A percentile compares a stretch with the other conserved stretches of the same genome.
These are phyloP conservation scores for Podaxis mareebaensis DNA, from an alignment of 768 basidiomycete genomes.

Conservation along the genomic window DNA sequence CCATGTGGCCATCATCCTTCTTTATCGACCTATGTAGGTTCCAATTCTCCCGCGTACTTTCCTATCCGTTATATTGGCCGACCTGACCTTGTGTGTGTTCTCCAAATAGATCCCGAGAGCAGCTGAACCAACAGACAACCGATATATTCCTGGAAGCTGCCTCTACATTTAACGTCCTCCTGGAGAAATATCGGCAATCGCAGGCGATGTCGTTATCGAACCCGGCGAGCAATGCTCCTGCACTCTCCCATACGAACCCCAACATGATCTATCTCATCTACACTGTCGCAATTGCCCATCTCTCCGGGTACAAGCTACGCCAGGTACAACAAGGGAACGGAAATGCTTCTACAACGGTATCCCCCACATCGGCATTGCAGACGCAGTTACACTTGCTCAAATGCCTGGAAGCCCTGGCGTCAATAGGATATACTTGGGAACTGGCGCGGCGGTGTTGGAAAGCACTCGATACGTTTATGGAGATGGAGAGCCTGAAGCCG, in stretches of 20 bases:
- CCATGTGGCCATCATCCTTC: conserved; percentile 28
- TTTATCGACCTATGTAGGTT: conserved; percentile 27
- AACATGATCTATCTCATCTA: conserved; percentile 26
- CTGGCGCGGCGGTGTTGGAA: conserved; percentile 27
- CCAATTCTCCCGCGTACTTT: neutral
- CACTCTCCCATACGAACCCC: conserved; percentile 22
- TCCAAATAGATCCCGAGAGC: conserved; percentile 20
- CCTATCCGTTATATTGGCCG: neutral
- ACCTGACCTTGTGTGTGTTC: neutral
- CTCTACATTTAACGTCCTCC: conserved; percentile 29
- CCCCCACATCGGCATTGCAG: conserved; percentile 25
- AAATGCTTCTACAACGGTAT: conserved; percentile 2
- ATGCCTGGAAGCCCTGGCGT: conserved; percentile 29
- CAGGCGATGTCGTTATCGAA: conserved; percentile 5
- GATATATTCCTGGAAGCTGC: conserved; percentile 24
- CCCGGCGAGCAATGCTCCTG: conserved; percentile 3
- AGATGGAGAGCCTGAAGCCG: conserved; percentile 23
- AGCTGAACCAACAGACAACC: conserved; percentile 18
- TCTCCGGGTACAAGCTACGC: conserved; percentile 19
- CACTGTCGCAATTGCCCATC: conserved; percentile 23
- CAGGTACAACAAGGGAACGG: conserved; percentile 16
- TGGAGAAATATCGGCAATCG: conserved; percentile 26
- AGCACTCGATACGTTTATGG: conserved; percentile 28
- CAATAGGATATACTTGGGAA: conserved; percentile 29
- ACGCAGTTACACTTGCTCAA: conserved; percentile 29